phyloP scores from a whole-genome alignment of 2,329 filamentous ascomycete genomes.

The Stagonosporopsis vannaccii region DNA sequence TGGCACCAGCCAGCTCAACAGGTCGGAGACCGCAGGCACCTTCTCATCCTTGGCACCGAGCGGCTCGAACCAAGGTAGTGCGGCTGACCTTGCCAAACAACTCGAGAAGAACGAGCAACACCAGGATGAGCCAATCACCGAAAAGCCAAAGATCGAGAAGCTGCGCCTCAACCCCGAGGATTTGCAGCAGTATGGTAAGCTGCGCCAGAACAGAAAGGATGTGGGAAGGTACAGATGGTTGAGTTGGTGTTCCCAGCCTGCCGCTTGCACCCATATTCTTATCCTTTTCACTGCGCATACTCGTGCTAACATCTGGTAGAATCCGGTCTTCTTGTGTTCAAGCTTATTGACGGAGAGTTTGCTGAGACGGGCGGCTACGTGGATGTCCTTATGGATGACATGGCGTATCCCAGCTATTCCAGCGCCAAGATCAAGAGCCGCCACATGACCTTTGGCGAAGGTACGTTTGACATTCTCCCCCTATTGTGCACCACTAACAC shows the following conservation, averaged over 20 bases:
- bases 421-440: slow-evolving; percentile 77
- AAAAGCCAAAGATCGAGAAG: slow-evolving; percentile 71
- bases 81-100: slow-evolving; percentile 53
- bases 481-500: slow-evolving; percentile 32
- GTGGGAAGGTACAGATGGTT: slow-evolving; percentile 27
- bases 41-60: slow-evolving; percentile 50
- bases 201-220: slow-evolving; percentile 22
- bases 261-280: slow-evolving; percentile 30
- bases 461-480: slow-evolving; percentile 44
- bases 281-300: background rate
- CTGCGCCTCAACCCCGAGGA: slow-evolving; percentile 80
- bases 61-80: slow-evolving; percentile 33
- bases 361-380: slow-evolving; percentile 77
- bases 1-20: slow-evolving; percentile 30
- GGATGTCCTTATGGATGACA: slow-evolving; percentile 92
- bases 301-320: slow-evolving; percentile 62
- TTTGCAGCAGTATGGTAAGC: slow-evolving; percentile 75
- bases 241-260: slow-evolving; percentile 35
- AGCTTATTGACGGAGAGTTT: slow-evolving; percentile 88
- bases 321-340: slow-evolving; percentile 92
- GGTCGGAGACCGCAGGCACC: slow-evolving; percentile 49
- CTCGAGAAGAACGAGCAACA: slow-evolving; percentile 57
- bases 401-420: slow-evolving; percentile 87
- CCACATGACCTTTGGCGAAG: slow-evolving; percentile 82
- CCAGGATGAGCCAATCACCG: slow-evolving; percentile 56